These are phyloP conservation scores for Phytophthora europaea DNA, from an alignment of 352 stramenopile genomes.

Conservation along the genomic window DNA sequence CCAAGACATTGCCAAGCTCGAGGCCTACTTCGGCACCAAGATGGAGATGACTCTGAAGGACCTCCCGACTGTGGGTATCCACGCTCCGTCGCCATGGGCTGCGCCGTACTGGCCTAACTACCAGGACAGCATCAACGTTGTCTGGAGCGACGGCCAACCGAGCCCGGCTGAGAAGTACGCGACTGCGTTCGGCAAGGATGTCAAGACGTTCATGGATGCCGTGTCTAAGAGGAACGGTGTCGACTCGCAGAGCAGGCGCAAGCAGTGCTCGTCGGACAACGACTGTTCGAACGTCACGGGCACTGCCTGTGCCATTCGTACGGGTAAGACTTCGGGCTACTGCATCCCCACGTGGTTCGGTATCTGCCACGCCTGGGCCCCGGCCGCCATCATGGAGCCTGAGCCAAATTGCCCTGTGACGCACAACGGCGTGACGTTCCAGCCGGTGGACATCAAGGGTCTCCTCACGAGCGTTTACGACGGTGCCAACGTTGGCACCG, in stretches of 20 bases:
- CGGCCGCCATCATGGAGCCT: conserved; percentile 47
- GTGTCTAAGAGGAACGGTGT: conserved; percentile 48
- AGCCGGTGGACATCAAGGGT: conserved; percentile 59
- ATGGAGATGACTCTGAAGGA: conserved; percentile 40
- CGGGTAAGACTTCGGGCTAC: conserved; percentile 37
- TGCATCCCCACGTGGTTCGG: conserved; percentile 60
- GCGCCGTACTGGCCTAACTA: conserved; percentile 72
- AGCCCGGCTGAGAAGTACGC: conserved; percentile 63
- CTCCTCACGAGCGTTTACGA: conserved; percentile 56
- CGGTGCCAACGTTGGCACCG: conserved; percentile 28
- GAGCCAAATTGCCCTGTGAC: conserved; percentile 57
- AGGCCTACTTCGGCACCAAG: conserved; percentile 31
- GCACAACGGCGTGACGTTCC: conserved; percentile 58
- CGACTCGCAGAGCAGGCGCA: conserved; percentile 31
- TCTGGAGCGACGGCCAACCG: conserved; percentile 19
- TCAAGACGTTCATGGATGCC: conserved; percentile 44
- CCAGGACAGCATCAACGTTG: conserved; percentile 74
- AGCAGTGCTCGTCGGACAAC: conserved; percentile 33
- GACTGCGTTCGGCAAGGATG: conserved; percentile 48
- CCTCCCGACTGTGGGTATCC: conserved; percentile 25
- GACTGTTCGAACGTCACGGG: conserved; percentile 32
- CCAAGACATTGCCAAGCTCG: conserved; percentile 34
- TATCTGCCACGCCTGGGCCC: conserved; percentile 62
- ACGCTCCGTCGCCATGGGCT: conserved; percentile 43
- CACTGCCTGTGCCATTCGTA: conserved; percentile 42